A percentile compares a stretch with the other conserved stretches of the same genome.
These are phyloP conservation scores for Phytophthora melonis DNA, from an alignment of 352 stramenopile genomes.

Conservation along the genomic window DNA sequence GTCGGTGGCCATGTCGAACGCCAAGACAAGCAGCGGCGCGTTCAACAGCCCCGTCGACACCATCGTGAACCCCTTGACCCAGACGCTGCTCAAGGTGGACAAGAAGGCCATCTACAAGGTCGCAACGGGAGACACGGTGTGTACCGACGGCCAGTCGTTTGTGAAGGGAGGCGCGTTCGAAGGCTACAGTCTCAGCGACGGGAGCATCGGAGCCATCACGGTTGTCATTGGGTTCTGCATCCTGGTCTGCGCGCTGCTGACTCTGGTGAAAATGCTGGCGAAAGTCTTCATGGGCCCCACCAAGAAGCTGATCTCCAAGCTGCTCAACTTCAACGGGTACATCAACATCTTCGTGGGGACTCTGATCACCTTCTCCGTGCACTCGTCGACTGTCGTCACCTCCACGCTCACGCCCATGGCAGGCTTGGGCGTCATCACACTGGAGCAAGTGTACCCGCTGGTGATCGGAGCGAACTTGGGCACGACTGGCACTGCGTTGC, in stretches of 20 bases:
- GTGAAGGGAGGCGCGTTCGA: slow-evolving; percentile 44
- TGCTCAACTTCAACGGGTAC: slow-evolving; percentile 90
- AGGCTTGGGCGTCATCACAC: slow-evolving; percentile 79
- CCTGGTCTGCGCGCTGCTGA: slow-evolving; percentile 48
- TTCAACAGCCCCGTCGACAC: slow-evolving; percentile 50
- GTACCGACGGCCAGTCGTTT: slow-evolving; percentile 32
- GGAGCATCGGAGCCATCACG: slow-evolving; percentile 47
- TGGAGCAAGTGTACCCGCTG: slow-evolving; percentile 90
- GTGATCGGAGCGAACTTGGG: slow-evolving; percentile 92
- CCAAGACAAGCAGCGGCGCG: slow-evolving; percentile 30
- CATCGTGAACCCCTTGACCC: slow-evolving; percentile 43
- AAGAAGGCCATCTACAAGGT: slow-evolving; percentile 44
- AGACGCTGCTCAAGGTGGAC: slow-evolving; percentile 39
- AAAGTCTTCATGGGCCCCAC: slow-evolving; percentile 78
- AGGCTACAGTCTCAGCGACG: slow-evolving; percentile 34
- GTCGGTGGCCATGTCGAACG: slow-evolving; percentile 43
- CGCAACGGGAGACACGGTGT: slow-evolving; percentile 30
- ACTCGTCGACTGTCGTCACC: slow-evolving; percentile 91
- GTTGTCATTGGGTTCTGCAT: slow-evolving; percentile 50
- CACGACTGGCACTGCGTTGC: slow-evolving; percentile 85
- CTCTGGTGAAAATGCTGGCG: slow-evolving; percentile 52
- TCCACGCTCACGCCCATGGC: slow-evolving; percentile 88
- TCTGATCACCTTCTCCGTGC: slow-evolving; percentile 85
- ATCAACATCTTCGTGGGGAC: slow-evolving; percentile 84
- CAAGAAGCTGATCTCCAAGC: slow-evolving; percentile 80